Percentiles rank a stretch among this genome's conserved stretches.
Conservation (phyloP, 2,329 filamentous ascomycete genomes). For the Cytospora piceicola region DNA sequence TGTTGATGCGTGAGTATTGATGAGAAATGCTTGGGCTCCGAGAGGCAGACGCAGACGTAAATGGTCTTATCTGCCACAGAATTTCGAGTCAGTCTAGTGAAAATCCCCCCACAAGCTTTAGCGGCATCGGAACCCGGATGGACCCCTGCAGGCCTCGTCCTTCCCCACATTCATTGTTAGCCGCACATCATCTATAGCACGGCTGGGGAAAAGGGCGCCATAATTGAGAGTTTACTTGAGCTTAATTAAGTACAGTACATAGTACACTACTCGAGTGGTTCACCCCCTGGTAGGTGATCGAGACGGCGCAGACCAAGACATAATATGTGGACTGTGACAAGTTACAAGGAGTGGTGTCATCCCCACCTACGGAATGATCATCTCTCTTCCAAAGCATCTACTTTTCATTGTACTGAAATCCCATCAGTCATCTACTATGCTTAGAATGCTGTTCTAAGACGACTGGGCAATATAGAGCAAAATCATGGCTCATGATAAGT, state of each 20-base stretch:
- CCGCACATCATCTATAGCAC: constrained; percentile 4
- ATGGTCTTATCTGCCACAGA: constrained; percentile 22
- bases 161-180: constrained; percentile 22
- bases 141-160: constrained; percentile 11
- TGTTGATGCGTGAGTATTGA: not conserved
- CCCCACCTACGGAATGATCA: not conserved
- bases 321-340: not conserved
- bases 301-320: not conserved
- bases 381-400: not conserved
- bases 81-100: not conserved
- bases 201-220: constrained; percentile 10
- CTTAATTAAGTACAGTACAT: no score
- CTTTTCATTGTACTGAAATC: constrained; percentile 12
- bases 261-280: no score
- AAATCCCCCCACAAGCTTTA: constrained; percentile 8
- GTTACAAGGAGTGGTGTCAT: not conserved
- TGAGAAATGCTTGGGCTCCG: constrained; percentile 1
- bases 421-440: constrained; percentile 1
- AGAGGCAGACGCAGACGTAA: constrained; percentile 6
- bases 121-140: constrained; percentile 27
- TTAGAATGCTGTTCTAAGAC: not conserved
- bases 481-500: constrained; percentile 4
- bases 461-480: not conserved
- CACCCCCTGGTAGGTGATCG: not conserved
- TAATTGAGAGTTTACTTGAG: no score